Conservation (phyloP, 805 yeast species). For the Sungouiozyma ichnusensis region DNA sequence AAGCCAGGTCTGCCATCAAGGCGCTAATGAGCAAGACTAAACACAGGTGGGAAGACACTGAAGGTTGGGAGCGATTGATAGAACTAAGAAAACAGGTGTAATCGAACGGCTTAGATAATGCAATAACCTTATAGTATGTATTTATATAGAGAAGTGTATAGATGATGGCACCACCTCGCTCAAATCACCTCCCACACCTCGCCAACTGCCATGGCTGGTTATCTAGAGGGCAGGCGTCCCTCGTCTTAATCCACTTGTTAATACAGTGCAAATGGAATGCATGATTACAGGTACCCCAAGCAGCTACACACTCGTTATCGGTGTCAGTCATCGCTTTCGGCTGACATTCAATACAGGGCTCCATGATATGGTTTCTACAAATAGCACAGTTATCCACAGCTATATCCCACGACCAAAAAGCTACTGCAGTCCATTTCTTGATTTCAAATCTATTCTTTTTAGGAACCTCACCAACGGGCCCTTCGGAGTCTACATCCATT, state of each 20-base stretch:
- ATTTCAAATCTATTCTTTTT: constrained; percentile 74
- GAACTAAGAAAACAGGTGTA: constrained; percentile 27
- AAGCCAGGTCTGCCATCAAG: constrained; percentile 62
- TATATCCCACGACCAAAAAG: constrained; percentile 99
- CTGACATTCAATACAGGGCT: constrained; percentile 94
- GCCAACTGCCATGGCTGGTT: constrained; percentile 78
- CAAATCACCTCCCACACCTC: constrained; percentile 64
- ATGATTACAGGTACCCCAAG: constrained; percentile 95
- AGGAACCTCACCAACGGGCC: constrained; percentile 1
- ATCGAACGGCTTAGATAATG: background rate
- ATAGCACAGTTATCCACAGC: constrained; percentile 95
- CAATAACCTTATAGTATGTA: constrained; percentile 1
- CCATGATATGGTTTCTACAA: constrained; percentile 97
- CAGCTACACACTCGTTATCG: constrained; percentile 77
- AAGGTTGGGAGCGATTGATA: constrained; percentile 60
- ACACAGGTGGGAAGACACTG: constrained; percentile 66
- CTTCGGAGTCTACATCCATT: constrained; percentile 20
- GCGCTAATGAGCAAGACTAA: constrained; percentile 72
- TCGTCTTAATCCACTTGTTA: constrained; percentile 85
- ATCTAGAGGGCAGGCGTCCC: constrained; percentile 95
- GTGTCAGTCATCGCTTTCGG: constrained; percentile 57
- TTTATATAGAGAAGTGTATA: constrained; percentile 3
- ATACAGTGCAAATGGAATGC: constrained; percentile 98
- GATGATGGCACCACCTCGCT: background rate
- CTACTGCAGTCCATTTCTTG: constrained; percentile 97